A percentile compares a stretch with the other conserved stretches of the same genome.
Evolutionary conservation across 805 yeast species (phyloP).

Genomic region (Kluyveromyces aestuarii): DNA sequence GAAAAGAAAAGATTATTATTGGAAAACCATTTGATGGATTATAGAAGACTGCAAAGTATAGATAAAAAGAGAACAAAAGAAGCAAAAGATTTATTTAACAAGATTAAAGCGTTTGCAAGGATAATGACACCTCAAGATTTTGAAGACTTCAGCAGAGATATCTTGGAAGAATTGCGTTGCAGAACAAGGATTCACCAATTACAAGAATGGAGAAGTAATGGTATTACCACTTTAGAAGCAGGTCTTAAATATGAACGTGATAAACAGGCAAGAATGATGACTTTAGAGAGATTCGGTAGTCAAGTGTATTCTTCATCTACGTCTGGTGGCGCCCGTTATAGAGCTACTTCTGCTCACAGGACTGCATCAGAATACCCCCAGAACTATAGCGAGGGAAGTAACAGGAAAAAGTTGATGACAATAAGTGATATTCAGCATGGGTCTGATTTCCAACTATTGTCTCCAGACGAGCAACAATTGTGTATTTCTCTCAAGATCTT

Average conservation of each 20-base stretch:
- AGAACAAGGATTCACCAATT: conserved; percentile 78
- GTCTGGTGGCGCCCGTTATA: conserved; percentile 18
- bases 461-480: conserved; percentile 79
- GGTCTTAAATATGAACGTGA: conserved; percentile 87
- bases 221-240: conserved; percentile 72
- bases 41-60: conserved; percentile 65
- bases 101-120: conserved; percentile 72
- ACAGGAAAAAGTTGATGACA: conserved; percentile 35
- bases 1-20: conserved; percentile 82
- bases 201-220: conserved; percentile 89
- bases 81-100: conserved; percentile 72
- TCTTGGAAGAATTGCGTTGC: conserved; percentile 67
- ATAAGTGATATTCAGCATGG: conserved; percentile 68
- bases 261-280: conserved; percentile 56
- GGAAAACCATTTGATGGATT: conserved; percentile 72
- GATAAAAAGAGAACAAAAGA: conserved; percentile 87
- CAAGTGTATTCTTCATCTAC: conserved; percentile 18
- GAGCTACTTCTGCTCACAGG: conserved; percentile 23
- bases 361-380: conserved; percentile 20
- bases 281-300: conserved; percentile 44
- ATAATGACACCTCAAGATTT: conserved; percentile 77
- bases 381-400: conserved; percentile 18
- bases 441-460: conserved; percentile 71
- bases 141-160: conserved; percentile 61
- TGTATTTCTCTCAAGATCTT: conserved; percentile 76